Percentiles rank a stretch among this genome's conserved stretches.
Conservation (phyloP, 441 rosid species). For the Adansonia gregorii region DNA sequence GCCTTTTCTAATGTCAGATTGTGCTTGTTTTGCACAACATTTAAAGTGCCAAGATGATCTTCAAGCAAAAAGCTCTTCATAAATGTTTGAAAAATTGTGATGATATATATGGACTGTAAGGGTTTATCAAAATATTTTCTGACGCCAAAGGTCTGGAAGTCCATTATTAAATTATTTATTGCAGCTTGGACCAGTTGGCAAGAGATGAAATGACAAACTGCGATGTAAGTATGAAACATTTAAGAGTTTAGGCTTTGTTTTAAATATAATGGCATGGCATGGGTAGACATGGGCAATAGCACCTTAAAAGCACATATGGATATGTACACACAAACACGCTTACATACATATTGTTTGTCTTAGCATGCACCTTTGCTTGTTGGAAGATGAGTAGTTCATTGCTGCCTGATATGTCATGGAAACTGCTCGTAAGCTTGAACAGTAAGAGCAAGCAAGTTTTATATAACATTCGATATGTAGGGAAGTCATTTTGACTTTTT, state of each 20-base stretch:
- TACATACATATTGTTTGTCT: neutral
- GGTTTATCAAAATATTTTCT: neutral
- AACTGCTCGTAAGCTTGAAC: neutral
- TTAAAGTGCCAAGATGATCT: neutral
- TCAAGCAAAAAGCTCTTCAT: neutral
- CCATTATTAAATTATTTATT: neutral
- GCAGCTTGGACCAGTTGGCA: neutral
- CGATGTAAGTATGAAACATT: neutral
- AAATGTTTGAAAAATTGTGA: neutral
- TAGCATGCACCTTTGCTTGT: neutral
- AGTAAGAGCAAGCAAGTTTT: neutral
- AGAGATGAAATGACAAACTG: neutral
- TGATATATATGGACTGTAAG: neutral
- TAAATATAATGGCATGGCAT: neutral
- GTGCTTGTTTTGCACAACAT: neutral
- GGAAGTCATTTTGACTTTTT: neutral
- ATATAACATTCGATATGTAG: neutral
- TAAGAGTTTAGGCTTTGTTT: neutral
- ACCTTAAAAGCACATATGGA: neutral
- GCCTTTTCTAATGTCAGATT: neutral
- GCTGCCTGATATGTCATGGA: neutral
- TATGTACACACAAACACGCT: too few species aligned
- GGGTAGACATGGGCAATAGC: neutral
- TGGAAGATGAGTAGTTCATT: neutral
- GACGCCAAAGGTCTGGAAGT: neutral